Base-by-base conservation (phyloP, 2,329 filamentous ascomycete species). In the Colletotrichum plurivorum region DNA sequence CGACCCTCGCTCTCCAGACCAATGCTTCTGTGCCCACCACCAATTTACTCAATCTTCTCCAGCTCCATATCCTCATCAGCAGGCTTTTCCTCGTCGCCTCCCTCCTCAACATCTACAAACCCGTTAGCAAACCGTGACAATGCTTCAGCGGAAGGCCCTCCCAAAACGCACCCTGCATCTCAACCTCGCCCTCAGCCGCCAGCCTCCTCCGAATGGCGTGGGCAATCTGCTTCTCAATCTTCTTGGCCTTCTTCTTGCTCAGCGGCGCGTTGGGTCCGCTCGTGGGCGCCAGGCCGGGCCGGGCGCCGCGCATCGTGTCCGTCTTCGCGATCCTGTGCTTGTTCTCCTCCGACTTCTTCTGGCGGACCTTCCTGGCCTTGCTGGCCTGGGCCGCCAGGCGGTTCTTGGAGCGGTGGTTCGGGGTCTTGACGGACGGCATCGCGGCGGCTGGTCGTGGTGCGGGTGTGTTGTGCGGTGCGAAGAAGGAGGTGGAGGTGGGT, bases 371-470 rank as follows among this genome's bases (percentile, higher is more conserved):
- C 60, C 81, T 82, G 48, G 80, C 78, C 71, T 79, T 84, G 61
- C 84, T 80, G 20, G 82, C 81, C 69, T 82, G 81, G 43, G 85
- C 84, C 18, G 80, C 81, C 46, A 85, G 78, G 15, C 86, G 84
- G 82, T 88, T 88, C 75, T 84, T 84, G 61, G 85, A 88, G 10
- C 83, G 82, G 54, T 81, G 82, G 83, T 89, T 89, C 75, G 87
- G 87, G 80, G 88, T 90, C 72, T 86, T 85, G 73, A 88, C 84
- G 55, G 87, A 89, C 16, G 84, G 83, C 86, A 88, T 89, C 20
- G 63, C 77, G 71, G 63, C 75, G 62, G 58, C 10, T 45, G 20
- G 27, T 49, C 45, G 22, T 20, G 41, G 43, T 51, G 25, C 20
- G 20, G 20, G 49, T 27, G 77, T 31, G 27, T n/a, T n/a, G n/a